Conservation (phyloP, 805 yeast genomes). For the Wickerhamiella spandovensis region DNA sequence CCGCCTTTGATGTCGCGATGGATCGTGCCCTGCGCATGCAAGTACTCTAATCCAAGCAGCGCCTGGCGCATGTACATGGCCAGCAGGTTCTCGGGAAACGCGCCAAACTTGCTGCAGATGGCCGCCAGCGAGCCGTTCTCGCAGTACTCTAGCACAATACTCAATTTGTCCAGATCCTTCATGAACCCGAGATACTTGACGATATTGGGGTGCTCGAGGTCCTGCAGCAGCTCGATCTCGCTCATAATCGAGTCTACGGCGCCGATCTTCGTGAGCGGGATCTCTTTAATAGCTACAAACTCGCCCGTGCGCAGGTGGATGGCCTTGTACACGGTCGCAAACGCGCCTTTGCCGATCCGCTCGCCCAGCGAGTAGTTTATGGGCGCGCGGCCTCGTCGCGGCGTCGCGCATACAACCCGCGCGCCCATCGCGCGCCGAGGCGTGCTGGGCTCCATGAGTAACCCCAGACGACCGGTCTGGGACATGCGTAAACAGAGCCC, state of each 20-base stretch:
- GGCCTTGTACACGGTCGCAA: constrained; percentile 74
- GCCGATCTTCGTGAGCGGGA: constrained; percentile 34
- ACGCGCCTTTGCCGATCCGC: constrained; percentile 81
- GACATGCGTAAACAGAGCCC: too few species aligned
- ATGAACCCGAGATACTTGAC: constrained; percentile 59
- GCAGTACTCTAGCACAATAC: constrained; percentile 48
- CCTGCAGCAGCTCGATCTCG: constrained; percentile 54
- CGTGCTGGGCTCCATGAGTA: constrained; percentile 1
- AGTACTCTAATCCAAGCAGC: constrained; percentile 44
- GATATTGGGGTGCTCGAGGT: constrained; percentile 51
- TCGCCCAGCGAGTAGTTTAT: constrained; percentile 31
- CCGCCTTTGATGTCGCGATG: constrained; percentile 73
- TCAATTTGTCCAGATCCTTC: constrained; percentile 37
- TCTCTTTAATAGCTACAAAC: constrained; percentile 69
- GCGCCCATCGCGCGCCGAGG: constrained; percentile 15
- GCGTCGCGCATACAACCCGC: constrained; percentile 18
- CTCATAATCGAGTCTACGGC: constrained; percentile 37
- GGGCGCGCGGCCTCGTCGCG: constrained; percentile 14
- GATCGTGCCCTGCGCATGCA: constrained; percentile 61
- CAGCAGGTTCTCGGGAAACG: constrained; percentile 42
- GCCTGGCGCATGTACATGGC: constrained; percentile 40
- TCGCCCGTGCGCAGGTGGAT: constrained; percentile 50
- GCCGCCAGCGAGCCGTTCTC: constrained; percentile 54
- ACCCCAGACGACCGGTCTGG: too few species aligned
- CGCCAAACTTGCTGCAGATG: constrained; percentile 36